phyloP scores from a whole-genome alignment of 176 grass and related monocot genomes.

The Avena insularis region DNA sequence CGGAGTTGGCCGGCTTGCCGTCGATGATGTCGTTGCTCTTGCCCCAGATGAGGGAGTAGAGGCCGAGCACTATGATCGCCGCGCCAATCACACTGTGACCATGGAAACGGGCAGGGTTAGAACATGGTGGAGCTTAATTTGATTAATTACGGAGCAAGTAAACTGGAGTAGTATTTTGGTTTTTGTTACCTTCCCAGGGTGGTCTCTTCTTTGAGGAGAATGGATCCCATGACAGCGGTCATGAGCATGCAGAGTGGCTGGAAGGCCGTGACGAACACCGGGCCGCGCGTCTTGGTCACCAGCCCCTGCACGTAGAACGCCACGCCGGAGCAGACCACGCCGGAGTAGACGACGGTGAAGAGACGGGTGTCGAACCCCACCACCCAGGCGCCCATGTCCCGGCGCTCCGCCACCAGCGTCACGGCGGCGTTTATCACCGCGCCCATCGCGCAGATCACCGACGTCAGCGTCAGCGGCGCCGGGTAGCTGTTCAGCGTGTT shows the following conservation, averaged over 20 bases:
- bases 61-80: conserved; percentile 83
- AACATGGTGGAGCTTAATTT: too few relatives aligned
- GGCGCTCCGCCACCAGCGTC: conserved; percentile 72
- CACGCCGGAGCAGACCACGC: conserved; percentile 88
- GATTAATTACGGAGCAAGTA: too few relatives aligned
- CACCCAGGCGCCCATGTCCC: conserved; percentile 57
- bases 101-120: neutral
- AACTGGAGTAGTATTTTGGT: too few relatives aligned
- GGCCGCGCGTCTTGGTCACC: conserved; percentile 79
- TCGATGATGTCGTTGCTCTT: conserved; percentile 74
- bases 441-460: conserved; percentile 73
- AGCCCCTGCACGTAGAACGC: conserved; percentile 87
- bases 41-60: conserved; percentile 97
- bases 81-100: conserved; percentile 78
- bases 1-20: conserved; percentile 31
- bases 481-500: conserved; percentile 83
- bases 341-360: conserved; percentile 85
- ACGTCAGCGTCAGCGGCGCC: conserved; percentile 70
- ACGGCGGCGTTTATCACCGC: conserved; percentile 51
- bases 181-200: conserved; percentile 71
- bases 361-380: conserved; percentile 90
- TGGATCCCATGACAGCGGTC: conserved; percentile 75
- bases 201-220: conserved; percentile 77
- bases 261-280: conserved; percentile 96
- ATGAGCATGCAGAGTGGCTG: conserved; percentile 96